Evolutionary conservation across 2,329 filamentous ascomycete species (phyloP), one percentile per base, ranked within the genome.

Genomic region (Drechslerella coelobrocha): DNA sequence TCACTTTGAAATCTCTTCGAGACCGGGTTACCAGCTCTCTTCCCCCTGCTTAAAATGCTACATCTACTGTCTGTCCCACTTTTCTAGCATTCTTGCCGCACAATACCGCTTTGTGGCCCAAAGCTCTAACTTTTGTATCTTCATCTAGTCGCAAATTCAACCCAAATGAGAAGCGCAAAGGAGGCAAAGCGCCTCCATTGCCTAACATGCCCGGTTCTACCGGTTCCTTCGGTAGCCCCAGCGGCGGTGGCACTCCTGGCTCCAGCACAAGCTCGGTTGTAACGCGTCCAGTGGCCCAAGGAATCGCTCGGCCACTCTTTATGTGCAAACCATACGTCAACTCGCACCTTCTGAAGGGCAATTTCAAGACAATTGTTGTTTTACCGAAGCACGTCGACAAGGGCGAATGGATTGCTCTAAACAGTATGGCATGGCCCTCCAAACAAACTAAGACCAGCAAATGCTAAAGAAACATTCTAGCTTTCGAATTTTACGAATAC

Each of bases 391-490:
- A 94, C 62, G 90, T 97, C 48, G 93, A 97, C 77, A 87, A 91
- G 78, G 93, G 91, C 74, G 93, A 97, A 80, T 97, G 93, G 93
- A 85, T 97, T 75, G 92, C 92, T 73, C 91, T 97, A 79, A 93
- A 97, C 83, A 88, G 93, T 96, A 83, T 78, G 81, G 76, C 53
- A 47, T 7, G n/a, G n/a, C 6, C 5, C 7, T 29, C 43, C 26
- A 9, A 31, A n/a, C 27, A n/a, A n/a, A 17, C 7, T 48, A 23
- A 21, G 37, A 26, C 37, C 19, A 26, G 2, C 57, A 41, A 63
- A 17, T 14, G 34, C 45, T 17, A 50, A 27, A 17, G 9, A 14
- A 12, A 14, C 5, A 12, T 43, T 26, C 24, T 27, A 76, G 75
- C 75, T 2, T 76, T 76, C 43, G 75, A 76, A 45, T 76, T 76